Evolutionary conservation across 2,329 filamentous ascomycete genomes (phyloP), one percentile per base, ranked within the genome.

Genomic region (Ophiobolus disseminans): DNA sequence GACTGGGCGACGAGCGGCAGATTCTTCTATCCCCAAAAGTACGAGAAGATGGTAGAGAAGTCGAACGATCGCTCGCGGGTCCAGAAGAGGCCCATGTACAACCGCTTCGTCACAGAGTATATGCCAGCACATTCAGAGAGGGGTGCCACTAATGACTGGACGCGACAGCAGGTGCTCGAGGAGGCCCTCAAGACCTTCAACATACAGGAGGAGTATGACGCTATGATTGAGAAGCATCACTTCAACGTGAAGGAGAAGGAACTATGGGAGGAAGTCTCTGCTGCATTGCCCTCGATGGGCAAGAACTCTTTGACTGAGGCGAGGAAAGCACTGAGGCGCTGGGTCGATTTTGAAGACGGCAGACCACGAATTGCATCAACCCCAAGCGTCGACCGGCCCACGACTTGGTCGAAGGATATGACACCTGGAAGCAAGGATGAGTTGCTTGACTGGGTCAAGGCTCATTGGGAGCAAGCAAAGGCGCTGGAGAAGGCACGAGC

Each of bases 31-130:
- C 72, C 80, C 0, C 55, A 67, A 1, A 64, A 75, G 1, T 66
- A 71, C 16, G 49, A 64, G 45, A 50, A 62, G 40, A 59, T 70
- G 8, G 52, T 62, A 13, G 68, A 75, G 39, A 75, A 70, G 41
- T 69, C 66, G 48, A 84, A 83, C 45, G 86, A 89, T 55, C 78
- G 84, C 1, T 76, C 78, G 17, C 80, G 85, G 2, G 76, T 85
- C 72, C 66, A 57, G 0, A 75, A 77, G 31, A 80, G 88, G 0
- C 78, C 80, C 0, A 76, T 85, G 21, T 91, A 85, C 63, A 74
- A 75, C 2, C 66, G 68, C 5, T 92, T 87, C 80, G 67, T 86
- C 4, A 77, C 86, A 1, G 82, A 86, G 4, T 91, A 83, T 53
- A 69, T 88, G n/a, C 84, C 85, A 0, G 62, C 61, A 2, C 81